phyloP scores from a whole-genome alignment of 2,329 filamentous ascomycete species.

The Talaromyces islandicus region DNA sequence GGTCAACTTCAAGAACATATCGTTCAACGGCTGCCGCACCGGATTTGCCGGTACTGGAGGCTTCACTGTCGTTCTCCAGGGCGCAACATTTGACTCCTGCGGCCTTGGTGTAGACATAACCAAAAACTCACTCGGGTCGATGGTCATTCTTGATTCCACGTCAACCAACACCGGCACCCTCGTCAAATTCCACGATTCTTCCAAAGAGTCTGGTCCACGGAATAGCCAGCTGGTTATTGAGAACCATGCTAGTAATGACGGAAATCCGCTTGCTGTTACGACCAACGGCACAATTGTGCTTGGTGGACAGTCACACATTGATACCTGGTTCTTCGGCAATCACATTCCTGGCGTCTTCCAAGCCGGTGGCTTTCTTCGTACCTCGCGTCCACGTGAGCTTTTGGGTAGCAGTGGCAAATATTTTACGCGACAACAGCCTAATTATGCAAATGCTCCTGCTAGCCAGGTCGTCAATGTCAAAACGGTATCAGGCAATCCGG shows the following conservation, averaged over 20 bases:
- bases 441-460: conserved; percentile 37
- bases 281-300: conserved; percentile 18
- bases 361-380: not conserved
- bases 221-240: conserved; percentile 25
- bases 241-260: conserved; percentile 22
- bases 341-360: conserved; percentile 15
- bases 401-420: conserved; percentile 23
- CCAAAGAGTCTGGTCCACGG: conserved; percentile 23
- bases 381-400: conserved; percentile 3
- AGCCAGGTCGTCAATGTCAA: conserved; percentile 44
- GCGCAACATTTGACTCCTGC: conserved; percentile 15
- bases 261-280: conserved; percentile 15
- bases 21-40: conserved; percentile 56
- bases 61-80: conserved; percentile 20
- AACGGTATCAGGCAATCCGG: conserved; percentile 31
- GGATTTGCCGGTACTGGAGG: conserved; percentile 40
- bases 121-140: conserved; percentile 10
- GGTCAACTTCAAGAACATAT: conserved; percentile 41
- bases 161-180: conserved; percentile 13
- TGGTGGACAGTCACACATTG: conserved; percentile 12
- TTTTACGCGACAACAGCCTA: conserved; percentile 36
- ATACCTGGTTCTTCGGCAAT: conserved; percentile 30
- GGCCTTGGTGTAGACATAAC: conserved; percentile 12
- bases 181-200: conserved; percentile 12
- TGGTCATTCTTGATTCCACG: conserved; percentile 14